Base-by-base conservation (phyloP, 495 filamentous ascomycete genomes). In the Xylaria castorea region DNA sequence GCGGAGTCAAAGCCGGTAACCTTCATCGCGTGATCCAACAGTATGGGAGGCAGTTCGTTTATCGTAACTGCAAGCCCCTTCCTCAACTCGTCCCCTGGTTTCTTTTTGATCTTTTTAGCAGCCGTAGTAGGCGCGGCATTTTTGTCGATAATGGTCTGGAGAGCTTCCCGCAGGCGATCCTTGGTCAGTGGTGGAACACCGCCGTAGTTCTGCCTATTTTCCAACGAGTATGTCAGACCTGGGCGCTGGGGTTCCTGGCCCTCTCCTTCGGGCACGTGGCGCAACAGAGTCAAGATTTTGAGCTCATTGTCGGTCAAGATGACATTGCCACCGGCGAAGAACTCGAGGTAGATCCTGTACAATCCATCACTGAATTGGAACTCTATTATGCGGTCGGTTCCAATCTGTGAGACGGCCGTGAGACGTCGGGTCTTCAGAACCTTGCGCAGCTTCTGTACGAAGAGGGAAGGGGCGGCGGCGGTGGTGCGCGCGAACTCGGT, bases 261-360 rank as follows among this genome's bases (percentile, higher is more conserved):
- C 73, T 94, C 93, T 3, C 88, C 85, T 18, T 88, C 90, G 27
- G 88, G 77, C 5, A 99, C 95, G 72, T 90, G 88, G n/a, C 96
- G 90, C 76, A 97, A 84, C 50, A 98, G 82, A 3, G 92, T 89
- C 16, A 98, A 77, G 71, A 97, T 92, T 61, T 89, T 92, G 68
- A 93, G 83, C 18, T 95, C 91, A 50, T 86, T 85, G 77, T 98
- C 93, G 3, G 94, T 97, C 64, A 99, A 85, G 65, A 99, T 92
- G 68, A 99, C 91, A 80, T 99, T 99, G 44, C 96, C 96, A 71
- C 85, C 89, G 5, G 96, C 95, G 81, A 96, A 99, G 83, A 99
- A 99, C 81, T 99, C 96, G 50, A 99, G 83, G 78, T 94, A 97
- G 46, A 99, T 83, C 48, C 91, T 87, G 78, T 95, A 98, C 73